Base-by-base conservation (phyloP, 2,329 filamentous ascomycete species). In the Pseudogymnoascus sp. region DNA sequence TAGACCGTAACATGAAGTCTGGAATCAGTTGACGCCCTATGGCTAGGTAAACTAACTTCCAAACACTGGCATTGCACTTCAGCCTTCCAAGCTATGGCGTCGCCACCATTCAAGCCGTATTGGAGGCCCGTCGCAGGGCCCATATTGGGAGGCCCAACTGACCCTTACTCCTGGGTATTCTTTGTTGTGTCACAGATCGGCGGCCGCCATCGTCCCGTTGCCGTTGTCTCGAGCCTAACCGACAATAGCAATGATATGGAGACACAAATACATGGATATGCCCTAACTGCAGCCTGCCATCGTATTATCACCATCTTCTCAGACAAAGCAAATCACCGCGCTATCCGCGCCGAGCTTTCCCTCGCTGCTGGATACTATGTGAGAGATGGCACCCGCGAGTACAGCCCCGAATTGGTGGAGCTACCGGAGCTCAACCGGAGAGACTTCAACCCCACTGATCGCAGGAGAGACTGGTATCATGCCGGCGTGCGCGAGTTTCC, bases 281-380 rank as follows among this genome's bases (percentile, higher is more conserved):
- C 63, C 27, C 64, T 68, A 10, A 60, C 61, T 5, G 65, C 60
- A 35, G 66, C 65, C 39, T 65, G 63, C 51, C 65, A 59, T 41
- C 66, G 63, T 59, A 63, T 68, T 31, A 48, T 65, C 31, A 68
- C 65, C 15, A 63, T 68, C n/a, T 66, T 68, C 42, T 41, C 66
- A 58, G 65, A 67, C 27, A 55, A 64, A 44, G 59, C 59, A 6
- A 68, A 67, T 27, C 67, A 64, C 41, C 42, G 21, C 6, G 42
- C 42, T 4, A 48, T 48, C 42, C 21, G 42, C 42, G 42, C 42
- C 12, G 25, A 58, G 51, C 21, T 67, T 31, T 51, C 58, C 55
- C 65, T 68, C 25, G 65, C 65, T 13, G 60, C 59, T 17, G 9
- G 13, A 6, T 65, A 68, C 31, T 64, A 65, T 42, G 55, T 39